Conservation (phyloP, 139 green algal species). For the Coelastrella sp. region DNA sequence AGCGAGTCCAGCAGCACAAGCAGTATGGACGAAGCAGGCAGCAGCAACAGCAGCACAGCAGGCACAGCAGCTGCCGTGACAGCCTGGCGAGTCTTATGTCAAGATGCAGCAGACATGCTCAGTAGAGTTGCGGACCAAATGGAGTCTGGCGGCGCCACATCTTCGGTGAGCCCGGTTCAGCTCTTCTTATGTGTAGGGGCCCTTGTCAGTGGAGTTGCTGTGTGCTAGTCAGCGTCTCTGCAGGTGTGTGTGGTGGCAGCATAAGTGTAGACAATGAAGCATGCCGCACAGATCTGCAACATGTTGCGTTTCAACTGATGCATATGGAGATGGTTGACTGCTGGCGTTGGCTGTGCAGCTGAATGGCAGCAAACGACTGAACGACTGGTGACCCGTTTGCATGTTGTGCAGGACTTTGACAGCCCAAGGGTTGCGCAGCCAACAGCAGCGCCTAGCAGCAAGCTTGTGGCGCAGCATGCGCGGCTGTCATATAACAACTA, state of each 20-base stretch:
- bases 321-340: too few species aligned
- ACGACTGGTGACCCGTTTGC: neutral
- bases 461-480: constrained; percentile 3
- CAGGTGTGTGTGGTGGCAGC: too few species aligned
- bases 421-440: neutral
- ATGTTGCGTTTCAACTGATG: too few species aligned
- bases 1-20: constrained; percentile 18
- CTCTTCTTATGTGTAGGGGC: too few species aligned
- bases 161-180: neutral
- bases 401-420: constrained; percentile 16
- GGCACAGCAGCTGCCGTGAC: neutral
- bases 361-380: too few species aligned
- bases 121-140: constrained; percentile 9
- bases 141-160: neutral
- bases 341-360: too few species aligned
- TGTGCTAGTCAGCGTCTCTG: too few species aligned
- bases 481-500: constrained; percentile 17
- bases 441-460: constrained; percentile 15
- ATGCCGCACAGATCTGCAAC: too few species aligned
- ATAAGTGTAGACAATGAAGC: too few species aligned
- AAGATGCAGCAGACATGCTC: constrained; percentile 31
- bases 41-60: constrained; percentile 25
- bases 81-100: constrained; percentile 31
- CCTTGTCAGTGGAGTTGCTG: too few species aligned
- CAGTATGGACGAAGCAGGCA: neutral